These are phyloP conservation scores for Xylaria castorea DNA, from an alignment of 495 filamentous ascomycete genomes.

Conservation along the genomic window DNA sequence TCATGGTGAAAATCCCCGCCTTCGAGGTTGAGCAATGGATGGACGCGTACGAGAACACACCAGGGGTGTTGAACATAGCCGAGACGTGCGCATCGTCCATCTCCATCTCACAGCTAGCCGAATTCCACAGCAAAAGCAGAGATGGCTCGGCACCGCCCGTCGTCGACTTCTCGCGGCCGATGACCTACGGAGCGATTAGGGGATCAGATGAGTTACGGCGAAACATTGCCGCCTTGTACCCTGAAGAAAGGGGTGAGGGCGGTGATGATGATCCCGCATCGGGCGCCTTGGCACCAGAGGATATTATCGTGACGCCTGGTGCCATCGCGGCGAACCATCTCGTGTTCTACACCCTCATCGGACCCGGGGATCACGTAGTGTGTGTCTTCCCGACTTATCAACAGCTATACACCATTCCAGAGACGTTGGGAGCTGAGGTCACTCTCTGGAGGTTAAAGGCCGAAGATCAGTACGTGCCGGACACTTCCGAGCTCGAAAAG, in stretches of 20 bases:
- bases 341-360: constrained; percentile 74
- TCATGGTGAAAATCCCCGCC: constrained; percentile 71
- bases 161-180: constrained; percentile 55
- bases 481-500: constrained; percentile 68
- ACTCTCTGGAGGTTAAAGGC: constrained; percentile 77
- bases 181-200: constrained; percentile 75
- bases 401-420: constrained; percentile 81
- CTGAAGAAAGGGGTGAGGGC: constrained; percentile 44
- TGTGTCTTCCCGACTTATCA: constrained; percentile 92
- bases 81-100: constrained; percentile 87
- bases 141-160: constrained; percentile 30
- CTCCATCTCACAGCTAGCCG: constrained; percentile 73
- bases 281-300: constrained; percentile 59
- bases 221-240: constrained; percentile 72
- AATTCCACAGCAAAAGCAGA: constrained; percentile 60
- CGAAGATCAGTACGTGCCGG: constrained; percentile 69
- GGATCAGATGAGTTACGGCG: constrained; percentile 68
- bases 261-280: constrained; percentile 45
- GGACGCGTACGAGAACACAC: constrained; percentile 77
- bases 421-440: constrained; percentile 80
- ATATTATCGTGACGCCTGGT: constrained; percentile 78
- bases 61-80: constrained; percentile 79
- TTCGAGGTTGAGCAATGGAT: constrained; percentile 95
- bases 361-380: constrained; percentile 85
- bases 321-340: constrained; percentile 88